Conservation (phyloP, 768 basidiomycete species). For the Lepiota subincarnata region DNA sequence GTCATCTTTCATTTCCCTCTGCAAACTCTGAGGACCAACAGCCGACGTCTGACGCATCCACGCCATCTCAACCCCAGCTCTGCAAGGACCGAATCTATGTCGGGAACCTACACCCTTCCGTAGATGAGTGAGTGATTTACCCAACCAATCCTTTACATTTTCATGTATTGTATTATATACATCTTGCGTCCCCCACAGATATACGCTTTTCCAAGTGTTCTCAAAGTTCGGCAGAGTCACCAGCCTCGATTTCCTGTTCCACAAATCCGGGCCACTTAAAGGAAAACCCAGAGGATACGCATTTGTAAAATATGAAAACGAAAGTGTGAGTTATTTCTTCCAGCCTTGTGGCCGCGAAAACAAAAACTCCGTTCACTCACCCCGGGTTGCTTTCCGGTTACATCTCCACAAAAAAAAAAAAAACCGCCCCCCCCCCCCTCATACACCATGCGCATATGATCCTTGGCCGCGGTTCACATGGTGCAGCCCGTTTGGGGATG, state of each 20-base stretch:
- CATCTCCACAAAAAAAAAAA: conserved; percentile 3
- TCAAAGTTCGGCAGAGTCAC: conserved; percentile 89
- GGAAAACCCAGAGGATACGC: conserved; percentile 96
- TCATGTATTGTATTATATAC: background rate
- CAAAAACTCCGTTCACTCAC: conserved; percentile 10
- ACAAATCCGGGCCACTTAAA: conserved; percentile 83
- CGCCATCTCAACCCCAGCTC: conserved; percentile 14
- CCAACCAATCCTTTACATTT: background rate
- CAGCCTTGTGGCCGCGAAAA: conserved; percentile 9
- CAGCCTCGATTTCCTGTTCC: conserved; percentile 92
- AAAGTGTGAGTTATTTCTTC: conserved; percentile 61
- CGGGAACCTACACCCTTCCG: conserved; percentile 81
- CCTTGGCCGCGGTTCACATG: background rate
- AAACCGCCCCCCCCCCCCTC: conserved; percentile 1
- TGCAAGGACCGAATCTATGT: conserved; percentile 81
- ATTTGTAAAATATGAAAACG: conserved; percentile 79
- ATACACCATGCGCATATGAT: background rate
- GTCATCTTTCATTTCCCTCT: conserved; percentile 9
- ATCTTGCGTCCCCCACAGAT: conserved; percentile 49
- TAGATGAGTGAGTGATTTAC: conserved; percentile 66
- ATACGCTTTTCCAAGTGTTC: conserved; percentile 85
- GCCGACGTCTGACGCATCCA: background rate
- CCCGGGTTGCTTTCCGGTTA: conserved; percentile 19
- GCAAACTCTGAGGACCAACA: background rate
- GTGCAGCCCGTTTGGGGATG: background rate